Base-by-base conservation (phyloP, 2,329 filamentous ascomycete species). In the Blastomyces emzantsi region DNA sequence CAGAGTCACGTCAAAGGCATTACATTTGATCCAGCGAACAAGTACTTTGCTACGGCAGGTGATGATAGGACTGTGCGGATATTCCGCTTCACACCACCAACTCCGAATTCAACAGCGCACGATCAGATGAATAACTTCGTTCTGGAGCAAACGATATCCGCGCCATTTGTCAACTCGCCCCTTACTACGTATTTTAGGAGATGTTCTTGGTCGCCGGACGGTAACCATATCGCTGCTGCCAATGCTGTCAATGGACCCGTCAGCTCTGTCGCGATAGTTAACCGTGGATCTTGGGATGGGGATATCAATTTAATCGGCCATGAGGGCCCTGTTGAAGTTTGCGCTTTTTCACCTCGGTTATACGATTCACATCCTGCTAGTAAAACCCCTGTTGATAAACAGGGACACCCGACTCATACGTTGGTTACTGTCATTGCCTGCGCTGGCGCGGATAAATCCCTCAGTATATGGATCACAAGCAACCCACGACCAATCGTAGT, bases 1-100 rank as follows among this genome's bases (percentile, higher is more conserved):
- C 91, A 96, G 75, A 97, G 92, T 74, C 95, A 97, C 74, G 94
- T 99, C 79, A 99, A 99, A 76, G 94, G 95, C 66, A 95, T 99
- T 71, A 96, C 93, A 0, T 99, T 99, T 73, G 94, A 99, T 73
- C 94, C 94, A 0, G 94, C 94, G 52, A 97, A 97, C 80, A 99
- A 97, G 74, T 99, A 96, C 80, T 99, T 99, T 76, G 94, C 95
- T 19, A 99, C 95, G 0, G 92, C 95, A 2, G 96, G 92, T 77
- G 94, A 99, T 75, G 94, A 99, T 76, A 87, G 94, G 65, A 93
- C 92, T 2, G 96, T 99, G 77, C 96, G 96, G 75, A 90, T 99
- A 70, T 97, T 96, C 77, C 87, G 92, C 64, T 99, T 97, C 75
- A 96, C 90, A 1, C 89, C 93, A 1, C 92, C 94, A 0, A 85